Conservation (phyloP, 495 filamentous ascomycete species). For the Lophiostoma macrostomum region DNA sequence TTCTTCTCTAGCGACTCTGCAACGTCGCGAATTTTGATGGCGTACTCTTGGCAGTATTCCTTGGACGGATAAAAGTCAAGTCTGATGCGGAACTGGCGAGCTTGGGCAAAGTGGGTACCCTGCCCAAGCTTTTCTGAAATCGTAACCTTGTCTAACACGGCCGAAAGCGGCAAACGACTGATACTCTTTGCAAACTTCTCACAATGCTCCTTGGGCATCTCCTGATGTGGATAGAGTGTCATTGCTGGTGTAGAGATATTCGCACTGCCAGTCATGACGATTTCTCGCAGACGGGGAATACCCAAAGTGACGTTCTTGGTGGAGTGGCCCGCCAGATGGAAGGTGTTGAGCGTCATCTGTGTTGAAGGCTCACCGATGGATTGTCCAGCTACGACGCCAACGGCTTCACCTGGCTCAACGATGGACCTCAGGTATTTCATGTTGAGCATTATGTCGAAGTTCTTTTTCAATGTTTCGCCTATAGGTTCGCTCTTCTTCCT, state of each 20-base stretch:
- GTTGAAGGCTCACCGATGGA: conserved; percentile 96
- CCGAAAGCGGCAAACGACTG: conserved; percentile 79
- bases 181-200: conserved; percentile 89
- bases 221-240: conserved; percentile 75
- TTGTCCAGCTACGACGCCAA: conserved; percentile 94
- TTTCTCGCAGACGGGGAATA: conserved; percentile 96
- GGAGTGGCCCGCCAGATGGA: conserved; percentile 98
- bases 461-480: conserved; percentile 62
- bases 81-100: conserved; percentile 80
- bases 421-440: conserved; percentile 90
- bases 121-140: conserved; percentile 73
- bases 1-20: conserved; percentile 71
- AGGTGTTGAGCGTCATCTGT: conserved; percentile 99
- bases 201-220: conserved; percentile 64
- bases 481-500: conserved; percentile 66
- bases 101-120: conserved; percentile 60
- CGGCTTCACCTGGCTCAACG: conserved; percentile 96
- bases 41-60: conserved; percentile 83
- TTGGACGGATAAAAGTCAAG: conserved; percentile 77
- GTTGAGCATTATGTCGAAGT: conserved; percentile 76
- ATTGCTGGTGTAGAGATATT: conserved; percentile 88
- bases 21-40: conserved; percentile 74
- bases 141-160: conserved; percentile 78
- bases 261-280: conserved; percentile 93
- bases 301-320: conserved; percentile 98